Percentiles rank a stretch among this genome's conserved stretches.
These are phyloP conservation scores for Linanthus parryae DNA, from an alignment of 148 eudicot species.

Conservation along the genomic window DNA sequence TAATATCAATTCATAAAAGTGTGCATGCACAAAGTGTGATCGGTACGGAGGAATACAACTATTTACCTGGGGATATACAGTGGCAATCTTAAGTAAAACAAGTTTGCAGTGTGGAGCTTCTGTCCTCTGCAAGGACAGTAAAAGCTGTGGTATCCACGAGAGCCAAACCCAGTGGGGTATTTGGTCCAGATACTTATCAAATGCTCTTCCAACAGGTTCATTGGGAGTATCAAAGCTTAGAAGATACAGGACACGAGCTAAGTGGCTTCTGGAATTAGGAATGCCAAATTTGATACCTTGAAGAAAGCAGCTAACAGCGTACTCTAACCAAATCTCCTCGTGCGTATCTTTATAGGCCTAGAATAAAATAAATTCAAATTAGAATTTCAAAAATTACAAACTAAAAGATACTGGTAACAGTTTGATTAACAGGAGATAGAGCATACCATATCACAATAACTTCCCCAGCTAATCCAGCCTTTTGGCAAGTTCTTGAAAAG, in stretches of 20 bases:
- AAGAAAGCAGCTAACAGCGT: conserved; percentile 95
- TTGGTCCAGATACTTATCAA: conserved; percentile 92
- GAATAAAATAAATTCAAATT: conserved; percentile 6
- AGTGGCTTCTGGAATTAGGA: conserved; percentile 90
- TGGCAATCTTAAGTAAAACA: conserved; percentile 81
- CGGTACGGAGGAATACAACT: not conserved
- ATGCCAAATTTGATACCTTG: conserved; percentile 96
- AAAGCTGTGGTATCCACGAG: conserved; percentile 96
- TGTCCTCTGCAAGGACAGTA: conserved; percentile 87
- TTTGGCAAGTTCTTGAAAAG: conserved; percentile 86
- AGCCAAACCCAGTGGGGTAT: conserved; percentile 99
- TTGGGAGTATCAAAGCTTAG: conserved; percentile 93
- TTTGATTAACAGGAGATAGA: conserved; percentile 6
- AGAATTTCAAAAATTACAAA: not conserved
- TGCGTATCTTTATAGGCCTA: conserved; percentile 93
- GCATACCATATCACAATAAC: conserved; percentile 88
- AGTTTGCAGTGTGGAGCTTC: conserved; percentile 95
- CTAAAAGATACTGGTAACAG: not conserved
- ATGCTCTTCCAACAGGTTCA: conserved; percentile 87
- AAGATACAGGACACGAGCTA: conserved; percentile 94
- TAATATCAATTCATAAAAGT: too few species aligned
- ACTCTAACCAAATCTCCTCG: conserved; percentile 95
- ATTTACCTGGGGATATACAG: conserved; percentile 90
- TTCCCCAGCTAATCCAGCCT: conserved; percentile 99
- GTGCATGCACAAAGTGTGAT: not conserved